These are phyloP conservation scores for Athelia sp. DNA, from an alignment of 1,284 basidiomycete species.

Conservation along the genomic window DNA sequence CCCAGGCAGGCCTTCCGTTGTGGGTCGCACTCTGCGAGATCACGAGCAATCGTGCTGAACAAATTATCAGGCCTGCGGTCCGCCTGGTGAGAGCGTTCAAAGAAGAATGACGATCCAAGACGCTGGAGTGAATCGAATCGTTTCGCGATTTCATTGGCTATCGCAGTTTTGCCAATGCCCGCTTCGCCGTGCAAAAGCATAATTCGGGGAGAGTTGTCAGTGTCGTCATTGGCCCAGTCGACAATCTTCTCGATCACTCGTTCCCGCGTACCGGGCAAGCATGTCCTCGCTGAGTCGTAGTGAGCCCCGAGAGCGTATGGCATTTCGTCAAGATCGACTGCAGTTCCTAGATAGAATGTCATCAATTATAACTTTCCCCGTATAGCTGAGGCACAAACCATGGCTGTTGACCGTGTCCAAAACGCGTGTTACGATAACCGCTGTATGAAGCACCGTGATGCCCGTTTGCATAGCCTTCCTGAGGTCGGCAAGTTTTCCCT, in stretches of 20 bases:
- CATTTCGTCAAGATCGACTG: slow-evolving; percentile 10
- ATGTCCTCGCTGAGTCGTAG: slow-evolving; percentile 7
- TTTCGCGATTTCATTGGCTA: not conserved
- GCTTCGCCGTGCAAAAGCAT: not conserved
- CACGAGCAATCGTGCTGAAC: slow-evolving; percentile 9
- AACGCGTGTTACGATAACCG: slow-evolving; percentile 6
- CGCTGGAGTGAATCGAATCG: not conserved
- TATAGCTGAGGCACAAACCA: slow-evolving; percentile 4
- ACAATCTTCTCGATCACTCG: slow-evolving; percentile 1
- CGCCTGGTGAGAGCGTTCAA: not conserved
- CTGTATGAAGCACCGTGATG: slow-evolving; percentile 3
- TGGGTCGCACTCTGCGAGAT: slow-evolving; percentile 11
- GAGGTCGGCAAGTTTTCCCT: slow-evolving; percentile 7
- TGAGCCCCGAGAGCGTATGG: slow-evolving; percentile 13
- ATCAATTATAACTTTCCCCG: not conserved
- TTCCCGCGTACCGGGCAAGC: slow-evolving; percentile 7
- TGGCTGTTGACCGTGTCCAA: slow-evolving; percentile 6
- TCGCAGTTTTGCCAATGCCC: not conserved
- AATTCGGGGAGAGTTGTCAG: not conserved
- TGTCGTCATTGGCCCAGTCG: not conserved
- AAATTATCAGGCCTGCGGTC: not conserved
- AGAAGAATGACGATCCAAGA: not conserved
- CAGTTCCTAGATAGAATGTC: slow-evolving; percentile 4
- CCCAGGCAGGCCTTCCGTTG: slow-evolving; percentile 1
- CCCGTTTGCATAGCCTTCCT: slow-evolving; percentile 4